These are phyloP conservation scores for Marasmius sp. DNA, from an alignment of 1,284 basidiomycete genomes.

Conservation along the genomic window DNA sequence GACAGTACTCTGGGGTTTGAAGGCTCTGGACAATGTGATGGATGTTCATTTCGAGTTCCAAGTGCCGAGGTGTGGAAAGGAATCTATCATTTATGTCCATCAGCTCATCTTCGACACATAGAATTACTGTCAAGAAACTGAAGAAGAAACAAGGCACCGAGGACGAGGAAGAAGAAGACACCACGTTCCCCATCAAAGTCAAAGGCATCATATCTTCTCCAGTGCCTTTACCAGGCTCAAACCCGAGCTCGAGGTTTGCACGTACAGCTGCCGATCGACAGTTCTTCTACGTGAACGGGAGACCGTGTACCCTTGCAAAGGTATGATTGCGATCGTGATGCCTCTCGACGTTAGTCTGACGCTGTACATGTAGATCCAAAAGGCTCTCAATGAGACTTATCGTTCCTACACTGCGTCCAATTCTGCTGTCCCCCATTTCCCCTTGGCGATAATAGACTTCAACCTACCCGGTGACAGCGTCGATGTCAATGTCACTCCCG, in stretches of 20 bases:
- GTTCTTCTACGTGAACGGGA: slow-evolving; percentile 92
- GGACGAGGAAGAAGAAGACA: slow-evolving; percentile 23
- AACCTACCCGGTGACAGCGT: slow-evolving; percentile 60
- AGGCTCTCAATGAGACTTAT: slow-evolving; percentile 89
- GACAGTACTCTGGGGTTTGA: slow-evolving; percentile 83
- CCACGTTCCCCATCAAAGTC: slow-evolving; percentile 8
- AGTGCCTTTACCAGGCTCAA: slow-evolving; percentile 70
- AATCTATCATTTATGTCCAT: background rate
- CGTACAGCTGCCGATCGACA: slow-evolving; percentile 83
- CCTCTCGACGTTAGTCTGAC: background rate
- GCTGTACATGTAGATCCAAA: slow-evolving; percentile 59
- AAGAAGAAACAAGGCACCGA: slow-evolving; percentile 16
- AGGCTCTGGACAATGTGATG: slow-evolving; percentile 72
- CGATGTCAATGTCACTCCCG: slow-evolving; percentile 96
- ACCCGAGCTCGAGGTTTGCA: slow-evolving; percentile 80
- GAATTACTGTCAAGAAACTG: background rate
- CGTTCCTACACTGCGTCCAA: slow-evolving; percentile 60
- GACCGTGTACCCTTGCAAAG: slow-evolving; percentile 83
- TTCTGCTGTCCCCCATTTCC: slow-evolving; percentile 65
- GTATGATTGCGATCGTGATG: slow-evolving; percentile 34
- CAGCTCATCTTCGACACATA: background rate
- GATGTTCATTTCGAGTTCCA: slow-evolving; percentile 74
- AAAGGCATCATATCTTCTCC: slow-evolving; percentile 32
- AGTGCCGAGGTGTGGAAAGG: slow-evolving; percentile 60
- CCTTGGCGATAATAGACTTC: slow-evolving; percentile 86